These are phyloP conservation scores for Botryotinia globosa DNA, from an alignment of 2,329 filamentous ascomycete species.

Conservation along the genomic window DNA sequence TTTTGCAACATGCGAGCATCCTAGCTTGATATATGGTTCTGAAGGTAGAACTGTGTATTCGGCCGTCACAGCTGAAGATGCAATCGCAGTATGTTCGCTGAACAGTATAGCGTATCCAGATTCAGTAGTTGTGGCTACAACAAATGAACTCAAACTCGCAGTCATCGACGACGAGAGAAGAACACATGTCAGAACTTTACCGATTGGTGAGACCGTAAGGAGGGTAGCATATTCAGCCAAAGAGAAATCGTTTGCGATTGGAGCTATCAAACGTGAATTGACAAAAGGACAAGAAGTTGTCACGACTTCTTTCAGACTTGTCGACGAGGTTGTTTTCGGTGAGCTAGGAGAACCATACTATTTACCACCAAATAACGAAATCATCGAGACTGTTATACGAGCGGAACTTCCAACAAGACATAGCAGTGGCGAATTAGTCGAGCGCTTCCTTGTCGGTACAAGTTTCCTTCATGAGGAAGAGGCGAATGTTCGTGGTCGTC, in stretches of 20 bases:
- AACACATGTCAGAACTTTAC: conserved; percentile 81
- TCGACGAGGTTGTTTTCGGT: conserved; percentile 86
- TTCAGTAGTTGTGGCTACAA: conserved; percentile 77
- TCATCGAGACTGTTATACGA: conserved; percentile 81
- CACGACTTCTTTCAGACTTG: conserved; percentile 78
- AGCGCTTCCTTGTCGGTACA: conserved; percentile 90
- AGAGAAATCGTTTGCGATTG: conserved; percentile 80
- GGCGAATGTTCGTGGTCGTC: conserved; percentile 64
- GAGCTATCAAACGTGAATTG: conserved; percentile 76
- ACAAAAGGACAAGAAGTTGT: conserved; percentile 70
- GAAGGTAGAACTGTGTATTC: conserved; percentile 90
- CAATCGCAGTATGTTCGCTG: conserved; percentile 78
- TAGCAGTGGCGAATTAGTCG: conserved; percentile 54
- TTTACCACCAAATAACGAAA: conserved; percentile 61
- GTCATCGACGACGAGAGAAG: conserved; percentile 79
- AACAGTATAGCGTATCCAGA: conserved; percentile 76
- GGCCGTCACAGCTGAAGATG: conserved; percentile 85
- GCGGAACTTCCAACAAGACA: conserved; percentile 65
- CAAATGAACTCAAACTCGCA: conserved; percentile 72
- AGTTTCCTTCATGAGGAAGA: conserved; percentile 60
- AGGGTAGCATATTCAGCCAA: conserved; percentile 80
- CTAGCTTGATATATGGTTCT: conserved; percentile 86
- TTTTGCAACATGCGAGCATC: conserved; percentile 91
- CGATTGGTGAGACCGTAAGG: conserved; percentile 77
- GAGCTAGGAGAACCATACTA: conserved; percentile 60